phyloP scores from a whole-genome alignment of 192 early-diverging fungal species.

The Coemansia sp. region DNA sequence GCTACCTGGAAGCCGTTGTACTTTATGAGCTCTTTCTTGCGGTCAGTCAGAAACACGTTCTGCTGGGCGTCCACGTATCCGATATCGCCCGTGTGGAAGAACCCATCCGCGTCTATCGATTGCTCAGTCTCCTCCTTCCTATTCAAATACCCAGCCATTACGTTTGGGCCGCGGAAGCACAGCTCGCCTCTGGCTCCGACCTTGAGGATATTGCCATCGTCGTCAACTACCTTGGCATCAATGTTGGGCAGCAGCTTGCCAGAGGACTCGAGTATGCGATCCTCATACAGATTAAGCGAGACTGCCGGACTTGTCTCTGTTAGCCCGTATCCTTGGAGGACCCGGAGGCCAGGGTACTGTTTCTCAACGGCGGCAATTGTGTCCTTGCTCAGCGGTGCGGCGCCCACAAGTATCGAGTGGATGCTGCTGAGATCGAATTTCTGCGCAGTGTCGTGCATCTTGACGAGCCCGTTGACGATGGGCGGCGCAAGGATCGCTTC shows the following conservation, averaged over 20 bases:
- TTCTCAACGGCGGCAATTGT: slow-evolving; percentile 50
- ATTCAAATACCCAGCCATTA: slow-evolving; percentile 86
- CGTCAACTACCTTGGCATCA: slow-evolving; percentile 70
- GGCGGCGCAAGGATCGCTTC: slow-evolving; percentile 66
- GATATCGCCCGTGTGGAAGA: slow-evolving; percentile 84
- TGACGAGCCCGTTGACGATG: slow-evolving; percentile 67
- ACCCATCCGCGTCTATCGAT: slow-evolving; percentile 73
- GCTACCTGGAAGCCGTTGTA: slow-evolving; percentile 84
- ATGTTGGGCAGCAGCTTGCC: slow-evolving; percentile 76
- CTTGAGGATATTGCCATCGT: slow-evolving; percentile 32
- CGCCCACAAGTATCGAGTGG: slow-evolving; percentile 64
- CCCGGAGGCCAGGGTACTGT: slow-evolving; percentile 30
- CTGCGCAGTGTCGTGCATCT: slow-evolving; percentile 57
- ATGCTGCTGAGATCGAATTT: slow-evolving; percentile 70
- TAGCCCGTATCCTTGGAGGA: slow-evolving; percentile 65
- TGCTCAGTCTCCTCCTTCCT: slow-evolving; percentile 69
- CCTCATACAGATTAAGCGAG: slow-evolving; percentile 12
- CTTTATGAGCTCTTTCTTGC: slow-evolving; percentile 91
- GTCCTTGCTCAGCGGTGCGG: slow-evolving; percentile 67
- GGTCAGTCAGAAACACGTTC: slow-evolving; percentile 65
- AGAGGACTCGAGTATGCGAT: slow-evolving; percentile 51
- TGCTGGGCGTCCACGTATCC: slow-evolving; percentile 63
- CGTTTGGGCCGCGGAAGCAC: slow-evolving; percentile 81
- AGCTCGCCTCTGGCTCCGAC: slow-evolving; percentile 72
- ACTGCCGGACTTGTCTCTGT: slow-evolving; percentile 56